These are phyloP conservation scores for Lasiosphaeriaceae sp. DNA, from an alignment of 495 filamentous ascomycete species.

Conservation along the genomic window DNA sequence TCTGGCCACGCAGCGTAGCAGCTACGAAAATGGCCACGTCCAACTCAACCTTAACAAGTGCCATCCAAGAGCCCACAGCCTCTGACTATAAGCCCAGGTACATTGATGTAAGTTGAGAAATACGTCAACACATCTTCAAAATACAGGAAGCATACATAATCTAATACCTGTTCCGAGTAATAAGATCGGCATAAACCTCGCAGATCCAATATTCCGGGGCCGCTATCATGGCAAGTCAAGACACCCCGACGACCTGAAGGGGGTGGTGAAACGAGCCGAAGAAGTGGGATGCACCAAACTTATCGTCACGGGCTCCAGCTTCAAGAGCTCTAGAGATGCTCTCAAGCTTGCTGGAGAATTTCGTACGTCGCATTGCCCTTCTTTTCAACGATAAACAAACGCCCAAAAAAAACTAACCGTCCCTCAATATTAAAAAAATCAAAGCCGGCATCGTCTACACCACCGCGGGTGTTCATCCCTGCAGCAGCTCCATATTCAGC, in stretches of 20 bases:
- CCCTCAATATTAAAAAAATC: too few species aligned
- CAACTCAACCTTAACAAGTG: not conserved
- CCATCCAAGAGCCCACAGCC: not conserved
- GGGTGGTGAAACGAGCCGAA: constrained; percentile 69
- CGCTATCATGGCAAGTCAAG: constrained; percentile 75
- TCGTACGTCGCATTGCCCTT: constrained; percentile 45
- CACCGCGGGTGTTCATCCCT: constrained; percentile 93
- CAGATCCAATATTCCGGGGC: constrained; percentile 81
- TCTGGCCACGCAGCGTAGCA: too few species aligned
- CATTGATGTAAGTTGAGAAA: constrained; percentile 56
- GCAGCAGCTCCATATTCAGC: constrained; percentile 65
- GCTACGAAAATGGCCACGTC: constrained; percentile 14
- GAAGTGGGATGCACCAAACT: constrained; percentile 80
- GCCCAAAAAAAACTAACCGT: too few species aligned
- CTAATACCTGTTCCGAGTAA: not conserved
- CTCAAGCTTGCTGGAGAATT: constrained; percentile 68
- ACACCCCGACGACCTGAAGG: constrained; percentile 74
- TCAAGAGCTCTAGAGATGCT: constrained; percentile 71
- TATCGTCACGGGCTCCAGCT: constrained; percentile 89
- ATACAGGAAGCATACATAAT: not conserved
- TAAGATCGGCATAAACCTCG: constrained; percentile 87
- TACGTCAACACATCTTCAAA: not conserved
- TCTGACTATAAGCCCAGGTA: constrained; percentile 47
- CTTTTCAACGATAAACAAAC: not conserved
- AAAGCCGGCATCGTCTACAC: constrained; percentile 76